These are phyloP conservation scores for Cardiosporidium cionae DNA, from an alignment of 169 alveolate species.

Conservation along the genomic window DNA sequence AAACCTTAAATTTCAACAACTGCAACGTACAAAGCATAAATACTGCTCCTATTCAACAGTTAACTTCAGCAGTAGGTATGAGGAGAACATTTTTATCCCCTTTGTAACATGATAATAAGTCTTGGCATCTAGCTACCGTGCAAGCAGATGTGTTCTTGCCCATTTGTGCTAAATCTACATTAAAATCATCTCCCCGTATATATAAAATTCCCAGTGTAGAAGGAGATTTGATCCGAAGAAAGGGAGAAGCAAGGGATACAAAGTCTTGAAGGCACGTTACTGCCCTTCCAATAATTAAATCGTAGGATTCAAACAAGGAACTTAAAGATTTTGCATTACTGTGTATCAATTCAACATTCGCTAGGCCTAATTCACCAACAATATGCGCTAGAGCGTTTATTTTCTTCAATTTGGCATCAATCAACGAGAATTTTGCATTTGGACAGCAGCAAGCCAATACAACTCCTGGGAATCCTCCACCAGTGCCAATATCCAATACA, in stretches of 20 bases:
- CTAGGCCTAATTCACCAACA: background rate
- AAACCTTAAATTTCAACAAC: no score
- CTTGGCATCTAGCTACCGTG: background rate
- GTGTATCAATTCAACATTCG: background rate
- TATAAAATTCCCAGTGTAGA: background rate
- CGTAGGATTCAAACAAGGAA: background rate
- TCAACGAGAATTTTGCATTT: background rate
- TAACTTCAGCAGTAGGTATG: no score
- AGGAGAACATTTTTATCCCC: no score
- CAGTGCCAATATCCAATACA: conserved; percentile 8
- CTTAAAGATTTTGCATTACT: background rate
- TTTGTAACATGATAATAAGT: background rate
- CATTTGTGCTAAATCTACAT: background rate
- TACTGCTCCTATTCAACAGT: no score
- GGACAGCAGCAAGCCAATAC: background rate
- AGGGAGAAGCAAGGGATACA: background rate
- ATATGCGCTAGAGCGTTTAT: background rate
- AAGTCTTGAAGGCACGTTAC: background rate
- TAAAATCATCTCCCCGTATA: background rate
- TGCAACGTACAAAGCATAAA: no score
- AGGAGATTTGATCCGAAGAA: background rate
- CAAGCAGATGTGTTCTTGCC: background rate
- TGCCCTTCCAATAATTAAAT: background rate
- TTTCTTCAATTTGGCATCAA: background rate
- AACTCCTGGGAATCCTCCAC: conserved; percentile 8